Conservation (phyloP, 2,329 filamentous ascomycete species). For the Exophiala lecanii-corni region DNA sequence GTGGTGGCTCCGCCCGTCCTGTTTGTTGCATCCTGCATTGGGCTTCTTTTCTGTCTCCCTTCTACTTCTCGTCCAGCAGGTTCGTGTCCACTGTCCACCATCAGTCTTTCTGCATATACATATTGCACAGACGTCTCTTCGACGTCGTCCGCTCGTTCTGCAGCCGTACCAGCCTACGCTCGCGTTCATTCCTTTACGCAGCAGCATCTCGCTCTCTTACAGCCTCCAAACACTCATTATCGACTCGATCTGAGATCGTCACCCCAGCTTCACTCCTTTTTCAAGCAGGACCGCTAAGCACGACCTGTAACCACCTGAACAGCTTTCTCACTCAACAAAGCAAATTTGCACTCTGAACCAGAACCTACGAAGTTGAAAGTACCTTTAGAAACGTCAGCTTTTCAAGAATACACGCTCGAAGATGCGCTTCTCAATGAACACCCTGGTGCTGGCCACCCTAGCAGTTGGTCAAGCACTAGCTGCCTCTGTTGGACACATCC, state of each 20-base stretch:
- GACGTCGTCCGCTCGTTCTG: conserved; percentile 21
- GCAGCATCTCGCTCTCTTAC: conserved; percentile 13
- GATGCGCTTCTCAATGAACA: conserved; percentile 24
- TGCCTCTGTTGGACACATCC: conserved; percentile 15
- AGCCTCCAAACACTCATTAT: conserved; percentile 8
- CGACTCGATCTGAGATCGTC: conserved; percentile 26
- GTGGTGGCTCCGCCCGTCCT: neutral
- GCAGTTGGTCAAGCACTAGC: conserved; percentile 23
- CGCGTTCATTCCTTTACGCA: conserved; percentile 25
- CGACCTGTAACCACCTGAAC: no score
- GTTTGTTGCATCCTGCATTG: conserved; percentile 3
- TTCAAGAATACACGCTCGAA: no score
- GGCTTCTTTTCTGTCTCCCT: conserved; percentile 7
- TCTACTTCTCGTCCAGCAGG: conserved; percentile 9
- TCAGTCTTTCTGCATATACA: conserved; percentile 14
- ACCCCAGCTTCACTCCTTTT: conserved; percentile 16
- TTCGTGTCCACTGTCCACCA: conserved; percentile 8
- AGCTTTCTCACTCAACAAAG: no score
- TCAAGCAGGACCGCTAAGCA: conserved; percentile 2
- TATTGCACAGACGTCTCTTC: conserved; percentile 20
- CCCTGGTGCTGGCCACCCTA: conserved; percentile 27
- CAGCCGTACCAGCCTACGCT: conserved; percentile 20
- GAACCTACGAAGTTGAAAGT: no score
- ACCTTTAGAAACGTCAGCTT: no score
- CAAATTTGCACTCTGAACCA: no score